Evolutionary conservation across 148 eudicot genomes (phyloP).

Genomic region (Vaccinium macrocarpon): DNA sequence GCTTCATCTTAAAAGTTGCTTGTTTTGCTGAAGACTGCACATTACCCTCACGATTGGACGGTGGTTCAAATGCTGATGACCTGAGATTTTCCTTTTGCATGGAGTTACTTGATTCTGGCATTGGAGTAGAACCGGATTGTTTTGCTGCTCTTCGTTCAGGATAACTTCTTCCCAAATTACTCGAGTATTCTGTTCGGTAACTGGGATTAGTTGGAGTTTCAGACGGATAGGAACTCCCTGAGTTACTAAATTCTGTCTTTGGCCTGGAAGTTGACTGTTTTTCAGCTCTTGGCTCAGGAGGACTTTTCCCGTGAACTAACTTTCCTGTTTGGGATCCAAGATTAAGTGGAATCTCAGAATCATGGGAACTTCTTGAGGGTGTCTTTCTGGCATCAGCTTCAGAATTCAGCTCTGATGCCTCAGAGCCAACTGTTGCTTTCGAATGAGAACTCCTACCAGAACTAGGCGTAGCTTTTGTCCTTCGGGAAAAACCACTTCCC

Average conservation of each 20-base stretch:
- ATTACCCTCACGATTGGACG: constrained; percentile 13
- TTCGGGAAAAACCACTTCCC: constrained; percentile 56
- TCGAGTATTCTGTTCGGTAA: constrained; percentile 9
- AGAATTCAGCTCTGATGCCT: constrained; percentile 18
- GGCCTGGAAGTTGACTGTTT: constrained; percentile 26
- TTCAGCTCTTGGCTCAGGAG: constrained; percentile 20
- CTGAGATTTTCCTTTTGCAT: constrained; percentile 13
- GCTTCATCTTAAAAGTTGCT: constrained; percentile 23
- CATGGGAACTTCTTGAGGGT: constrained; percentile 22
- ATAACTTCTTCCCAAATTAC: constrained; percentile 12
- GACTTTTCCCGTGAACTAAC: constrained; percentile 18
- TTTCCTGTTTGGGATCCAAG: constrained; percentile 19
- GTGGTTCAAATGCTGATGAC: constrained; percentile 33
- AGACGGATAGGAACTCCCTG: constrained; percentile 13
- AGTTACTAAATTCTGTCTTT: constrained; percentile 25
- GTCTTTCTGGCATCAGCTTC: constrained; percentile 28
- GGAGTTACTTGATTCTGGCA: constrained; percentile 29
- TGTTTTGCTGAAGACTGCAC: constrained; percentile 15
- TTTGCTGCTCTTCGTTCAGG: constrained; percentile 24
- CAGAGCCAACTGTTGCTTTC: constrained; percentile 20
- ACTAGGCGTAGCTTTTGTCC: constrained; percentile 54
- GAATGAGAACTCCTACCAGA: constrained; percentile 30
- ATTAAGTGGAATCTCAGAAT: constrained; percentile 24
- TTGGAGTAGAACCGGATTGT: constrained; percentile 24
- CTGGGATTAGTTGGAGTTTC: constrained; percentile 16